These are phyloP conservation scores for Boletus coccyginus DNA, from an alignment of 768 basidiomycete genomes.

Conservation along the genomic window DNA sequence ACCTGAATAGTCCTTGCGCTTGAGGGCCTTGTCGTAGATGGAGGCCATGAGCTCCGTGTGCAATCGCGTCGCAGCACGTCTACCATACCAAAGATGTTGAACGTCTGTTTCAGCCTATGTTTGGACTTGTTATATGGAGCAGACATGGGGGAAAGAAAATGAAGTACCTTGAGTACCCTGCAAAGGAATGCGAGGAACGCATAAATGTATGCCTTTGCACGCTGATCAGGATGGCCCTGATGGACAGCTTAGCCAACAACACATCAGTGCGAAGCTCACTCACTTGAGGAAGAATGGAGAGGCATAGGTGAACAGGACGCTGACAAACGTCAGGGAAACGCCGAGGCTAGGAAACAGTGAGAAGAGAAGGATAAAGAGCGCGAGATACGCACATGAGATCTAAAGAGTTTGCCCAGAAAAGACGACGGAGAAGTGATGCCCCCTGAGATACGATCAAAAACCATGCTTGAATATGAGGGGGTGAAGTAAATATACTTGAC, in stretches of 20 bases:
- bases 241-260: neutral
- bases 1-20: conserved; percentile 81
- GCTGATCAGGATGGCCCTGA: conserved; percentile 56
- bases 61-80: conserved; percentile 71
- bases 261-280: conserved; percentile 7
- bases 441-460: conserved; percentile 12
- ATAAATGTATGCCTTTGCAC: too few relatives aligned
- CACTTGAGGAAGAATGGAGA: conserved; percentile 85
- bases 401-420: conserved; percentile 45
- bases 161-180: conserved; percentile 32
- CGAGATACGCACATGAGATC: conserved; percentile 37
- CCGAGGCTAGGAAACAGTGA: conserved; percentile 46
- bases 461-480: neutral
- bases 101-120: conserved; percentile 59
- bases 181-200: conserved; percentile 73
- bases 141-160: neutral
- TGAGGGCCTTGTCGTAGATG: conserved; percentile 87
- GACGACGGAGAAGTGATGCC: conserved; percentile 38
- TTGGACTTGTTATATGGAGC: neutral
- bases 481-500: conserved; percentile 15
- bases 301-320: conserved; percentile 74
- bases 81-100: conserved; percentile 77
- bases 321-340: conserved; percentile 61
- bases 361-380: neutral
- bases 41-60: conserved; percentile 79